phyloP scores from a whole-genome alignment of 2,329 filamentous ascomycete genomes.

The Coleophoma cylindrospora region DNA sequence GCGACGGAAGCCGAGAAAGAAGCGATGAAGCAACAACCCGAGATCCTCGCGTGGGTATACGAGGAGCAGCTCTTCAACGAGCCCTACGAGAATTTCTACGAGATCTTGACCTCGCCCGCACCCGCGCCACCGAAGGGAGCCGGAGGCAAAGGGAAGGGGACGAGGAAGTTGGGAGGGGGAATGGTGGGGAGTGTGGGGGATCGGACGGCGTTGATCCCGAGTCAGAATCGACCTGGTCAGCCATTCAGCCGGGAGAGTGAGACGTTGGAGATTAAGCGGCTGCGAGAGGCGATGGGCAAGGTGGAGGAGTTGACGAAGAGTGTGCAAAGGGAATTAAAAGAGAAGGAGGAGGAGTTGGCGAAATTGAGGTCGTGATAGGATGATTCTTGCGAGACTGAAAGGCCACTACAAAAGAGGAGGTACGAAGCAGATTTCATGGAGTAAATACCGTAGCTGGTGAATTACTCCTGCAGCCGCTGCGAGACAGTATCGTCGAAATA shows the following conservation, averaged over 20 bases:
- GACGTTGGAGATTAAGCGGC: constrained; percentile 53
- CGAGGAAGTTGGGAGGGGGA: constrained; percentile 32
- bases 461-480: too few species aligned
- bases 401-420: too few species aligned
- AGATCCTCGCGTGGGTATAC: constrained; percentile 76
- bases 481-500: too few species aligned
- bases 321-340: constrained; percentile 15
- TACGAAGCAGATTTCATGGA: too few species aligned
- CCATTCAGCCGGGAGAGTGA: constrained; percentile 72
- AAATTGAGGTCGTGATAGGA: constrained; percentile 8
- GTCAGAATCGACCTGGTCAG: constrained; percentile 58
- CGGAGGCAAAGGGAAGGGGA: constrained; percentile 56
- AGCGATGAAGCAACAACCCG: constrained; percentile 51
- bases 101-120: constrained; percentile 69
- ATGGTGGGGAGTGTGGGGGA: constrained; percentile 42
- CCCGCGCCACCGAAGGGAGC: constrained; percentile 32
- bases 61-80: constrained; percentile 98
- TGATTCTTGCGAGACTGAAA: too few species aligned
- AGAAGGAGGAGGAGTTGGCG: constrained; percentile 17
- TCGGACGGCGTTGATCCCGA: constrained; percentile 71
- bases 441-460: too few species aligned
- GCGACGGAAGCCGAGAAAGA: constrained; percentile 67
- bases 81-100: constrained; percentile 87
- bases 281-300: constrained; percentile 59
- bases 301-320: constrained; percentile 41